Evolutionary conservation across 2,329 filamentous ascomycete species (phyloP).

Genomic region (Neopestalotiopsis rosae): DNA sequence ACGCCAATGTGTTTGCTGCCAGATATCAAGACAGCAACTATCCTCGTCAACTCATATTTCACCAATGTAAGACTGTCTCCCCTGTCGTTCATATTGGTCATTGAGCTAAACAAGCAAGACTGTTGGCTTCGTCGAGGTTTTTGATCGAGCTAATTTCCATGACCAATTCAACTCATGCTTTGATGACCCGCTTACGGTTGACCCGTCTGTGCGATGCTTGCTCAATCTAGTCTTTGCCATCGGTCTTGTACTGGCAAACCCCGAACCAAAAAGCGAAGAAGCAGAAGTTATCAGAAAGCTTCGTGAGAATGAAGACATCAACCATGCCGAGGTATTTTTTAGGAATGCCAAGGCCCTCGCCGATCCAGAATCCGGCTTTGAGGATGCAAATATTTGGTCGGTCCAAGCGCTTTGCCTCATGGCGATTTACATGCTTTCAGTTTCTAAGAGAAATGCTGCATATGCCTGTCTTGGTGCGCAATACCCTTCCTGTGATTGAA

Average conservation of each 20-base stretch:
- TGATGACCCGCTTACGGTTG: slow-evolving; percentile 53
- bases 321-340: slow-evolving; percentile 68
- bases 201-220: slow-evolving; percentile 60
- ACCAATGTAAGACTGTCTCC: slow-evolving; percentile 52
- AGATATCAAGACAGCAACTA: slow-evolving; percentile 56
- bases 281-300: slow-evolving; percentile 57
- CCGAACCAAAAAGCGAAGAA: slow-evolving; percentile 53
- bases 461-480: slow-evolving; percentile 63
- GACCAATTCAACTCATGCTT: slow-evolving; percentile 59
- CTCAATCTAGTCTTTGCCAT: slow-evolving; percentile 68
- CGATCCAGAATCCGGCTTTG: slow-evolving; percentile 53
- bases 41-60: slow-evolving; percentile 65
- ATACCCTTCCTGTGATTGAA: not conserved
- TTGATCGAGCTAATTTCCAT: slow-evolving; percentile 58
- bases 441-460: slow-evolving; percentile 67
- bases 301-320: slow-evolving; percentile 46
- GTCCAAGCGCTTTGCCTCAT: slow-evolving; percentile 69
- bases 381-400: slow-evolving; percentile 69
- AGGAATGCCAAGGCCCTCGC: slow-evolving; percentile 60
- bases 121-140: slow-evolving; percentile 64
- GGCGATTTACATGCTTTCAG: slow-evolving; percentile 66
- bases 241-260: slow-evolving; percentile 63
- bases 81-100: not conserved
- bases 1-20: slow-evolving; percentile 60
- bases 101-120: slow-evolving; percentile 48